Percentiles rank a stretch among this genome's conserved stretches.
Evolutionary conservation across 2,329 filamentous ascomycete genomes (phyloP).

Genomic region (Paraphoma sp.): DNA sequence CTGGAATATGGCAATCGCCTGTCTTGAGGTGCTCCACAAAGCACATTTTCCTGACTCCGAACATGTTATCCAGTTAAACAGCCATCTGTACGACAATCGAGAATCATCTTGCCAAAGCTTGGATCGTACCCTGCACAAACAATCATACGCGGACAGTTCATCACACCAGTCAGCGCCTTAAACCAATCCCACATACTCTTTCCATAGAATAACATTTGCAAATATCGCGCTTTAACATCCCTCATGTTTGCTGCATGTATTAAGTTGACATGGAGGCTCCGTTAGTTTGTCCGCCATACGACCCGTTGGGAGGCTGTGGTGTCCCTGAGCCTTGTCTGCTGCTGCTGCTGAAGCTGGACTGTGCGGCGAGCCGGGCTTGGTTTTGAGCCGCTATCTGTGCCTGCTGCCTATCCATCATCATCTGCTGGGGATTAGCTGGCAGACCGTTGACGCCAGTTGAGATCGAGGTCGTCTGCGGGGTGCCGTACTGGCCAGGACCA

Average conservation of each 20-base stretch:
- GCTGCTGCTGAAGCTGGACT: slow-evolving; percentile 41
- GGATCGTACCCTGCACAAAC: too few relatives aligned
- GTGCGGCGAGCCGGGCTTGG: slow-evolving; percentile 45
- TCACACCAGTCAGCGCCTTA: neutral
- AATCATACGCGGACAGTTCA: neutral
- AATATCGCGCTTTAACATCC: slow-evolving; percentile 6
- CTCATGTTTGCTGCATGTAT: slow-evolving; percentile 7
- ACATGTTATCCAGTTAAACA: too few relatives aligned
- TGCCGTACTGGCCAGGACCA: slow-evolving; percentile 40
- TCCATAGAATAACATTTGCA: slow-evolving; percentile 20
- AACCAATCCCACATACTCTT: slow-evolving; percentile 18
- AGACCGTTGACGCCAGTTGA: slow-evolving; percentile 30
- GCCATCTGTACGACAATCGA: too few relatives aligned
- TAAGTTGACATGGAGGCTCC: slow-evolving; percentile 35
- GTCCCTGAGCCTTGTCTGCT: slow-evolving; percentile 44
- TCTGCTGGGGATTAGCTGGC: slow-evolving; percentile 40
- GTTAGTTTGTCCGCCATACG: slow-evolving; percentile 31
- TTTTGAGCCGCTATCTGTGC: slow-evolving; percentile 40
- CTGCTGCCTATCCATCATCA: slow-evolving; percentile 44
- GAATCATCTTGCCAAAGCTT: too few relatives aligned
- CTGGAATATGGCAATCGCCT: neutral
- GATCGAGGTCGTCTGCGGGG: slow-evolving; percentile 33
- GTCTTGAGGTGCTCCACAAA: neutral
- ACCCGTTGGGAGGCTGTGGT: slow-evolving; percentile 43
- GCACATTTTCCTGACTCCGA: too few relatives aligned